These are phyloP conservation scores for Obba rivulosa DNA, from an alignment of 768 basidiomycete species.

Conservation along the genomic window DNA sequence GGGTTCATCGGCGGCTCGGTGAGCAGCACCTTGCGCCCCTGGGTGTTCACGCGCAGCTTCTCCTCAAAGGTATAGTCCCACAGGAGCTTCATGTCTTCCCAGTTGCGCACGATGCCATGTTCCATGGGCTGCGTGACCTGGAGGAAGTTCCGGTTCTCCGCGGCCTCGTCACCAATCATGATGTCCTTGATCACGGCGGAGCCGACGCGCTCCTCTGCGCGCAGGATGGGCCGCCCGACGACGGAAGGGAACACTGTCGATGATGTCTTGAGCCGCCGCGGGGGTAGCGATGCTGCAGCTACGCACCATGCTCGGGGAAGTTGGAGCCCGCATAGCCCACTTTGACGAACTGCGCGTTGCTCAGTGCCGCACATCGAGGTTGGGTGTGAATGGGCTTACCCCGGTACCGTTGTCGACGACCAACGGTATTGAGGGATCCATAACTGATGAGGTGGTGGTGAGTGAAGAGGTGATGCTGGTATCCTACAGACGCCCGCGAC, in stretches of 20 bases:
- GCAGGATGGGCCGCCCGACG: conserved; percentile 93
- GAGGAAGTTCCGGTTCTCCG: conserved; percentile 88
- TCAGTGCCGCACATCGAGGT: not conserved
- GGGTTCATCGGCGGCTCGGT: conserved; percentile 99
- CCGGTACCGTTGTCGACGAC: conserved; percentile 68
- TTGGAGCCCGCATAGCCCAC: conserved; percentile 61
- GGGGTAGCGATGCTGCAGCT: not conserved
- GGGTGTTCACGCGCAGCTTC: conserved; percentile 86
- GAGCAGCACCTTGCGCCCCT: conserved; percentile 83
- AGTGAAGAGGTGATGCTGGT: conserved; percentile 8
- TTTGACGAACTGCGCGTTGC: conserved; percentile 48
- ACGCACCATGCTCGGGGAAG: conserved; percentile 55
- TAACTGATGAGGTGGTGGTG: conserved; percentile 5
- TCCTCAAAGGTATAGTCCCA: conserved; percentile 99
- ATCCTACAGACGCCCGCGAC: not conserved
- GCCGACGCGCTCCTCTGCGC: conserved; percentile 91
- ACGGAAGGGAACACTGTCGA: conserved; percentile 90
- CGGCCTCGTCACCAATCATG: conserved; percentile 98
- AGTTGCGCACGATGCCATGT: conserved; percentile 97
- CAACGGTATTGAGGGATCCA: conserved; percentile 36
- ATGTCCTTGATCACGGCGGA: conserved; percentile 88
- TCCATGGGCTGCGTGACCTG: conserved; percentile 99
- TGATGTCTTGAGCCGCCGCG: not conserved
- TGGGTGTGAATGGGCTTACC: conserved; percentile 28
- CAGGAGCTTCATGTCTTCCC: conserved; percentile 97